Conservation (phyloP, 257 asterid species). For the Solanum habrochaites region DNA sequence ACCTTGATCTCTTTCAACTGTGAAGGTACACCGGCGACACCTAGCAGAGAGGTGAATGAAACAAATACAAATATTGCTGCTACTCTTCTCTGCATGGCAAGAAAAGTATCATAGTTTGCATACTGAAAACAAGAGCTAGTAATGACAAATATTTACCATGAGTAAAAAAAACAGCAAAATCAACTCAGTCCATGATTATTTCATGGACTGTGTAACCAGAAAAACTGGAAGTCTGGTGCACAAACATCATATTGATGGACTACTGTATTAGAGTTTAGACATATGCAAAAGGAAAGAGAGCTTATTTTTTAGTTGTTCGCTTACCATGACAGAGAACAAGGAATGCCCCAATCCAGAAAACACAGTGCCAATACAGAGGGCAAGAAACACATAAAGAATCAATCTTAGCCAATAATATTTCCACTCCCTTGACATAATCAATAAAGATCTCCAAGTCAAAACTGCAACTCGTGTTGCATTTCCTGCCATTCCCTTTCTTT, state of each 20-base stretch:
- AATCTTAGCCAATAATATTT: slow-evolving; percentile 96
- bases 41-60: slow-evolving; percentile 74
- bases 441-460: slow-evolving; percentile 92
- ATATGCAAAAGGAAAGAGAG: neutral
- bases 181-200: neutral
- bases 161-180: neutral
- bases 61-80: slow-evolving; percentile 76
- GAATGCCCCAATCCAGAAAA: slow-evolving; percentile 95
- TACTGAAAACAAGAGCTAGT: neutral
- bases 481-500: slow-evolving; percentile 76
- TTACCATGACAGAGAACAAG: slow-evolving; percentile 84
- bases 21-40: slow-evolving; percentile 88
- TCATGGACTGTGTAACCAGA: neutral
- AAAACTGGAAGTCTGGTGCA: neutral
- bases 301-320: slow-evolving; percentile 6
- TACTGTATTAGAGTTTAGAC: neutral
- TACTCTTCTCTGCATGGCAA: slow-evolving; percentile 64
- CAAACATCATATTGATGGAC: neutral
- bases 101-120: neutral
- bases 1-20: slow-evolving; percentile 89
- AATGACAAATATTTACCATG: neutral
- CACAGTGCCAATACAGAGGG: slow-evolving; percentile 66
- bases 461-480: slow-evolving; percentile 49
- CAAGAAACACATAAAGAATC: slow-evolving; percentile 62
- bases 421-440: slow-evolving; percentile 99